Evolutionary conservation across 2,329 filamentous ascomycete species (phyloP).

Genomic region (Neoascochyta sp.): DNA sequence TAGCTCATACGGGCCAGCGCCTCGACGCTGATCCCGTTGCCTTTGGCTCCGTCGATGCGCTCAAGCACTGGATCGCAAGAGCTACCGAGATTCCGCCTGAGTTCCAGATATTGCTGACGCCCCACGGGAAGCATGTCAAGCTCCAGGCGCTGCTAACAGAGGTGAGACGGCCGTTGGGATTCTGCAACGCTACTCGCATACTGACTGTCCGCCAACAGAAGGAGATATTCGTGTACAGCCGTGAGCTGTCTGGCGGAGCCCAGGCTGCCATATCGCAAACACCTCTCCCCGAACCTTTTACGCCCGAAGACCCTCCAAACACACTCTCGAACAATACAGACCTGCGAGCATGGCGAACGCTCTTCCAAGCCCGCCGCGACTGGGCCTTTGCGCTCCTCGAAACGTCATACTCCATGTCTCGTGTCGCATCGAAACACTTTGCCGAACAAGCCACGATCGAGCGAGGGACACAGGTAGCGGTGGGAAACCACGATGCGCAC

Average conservation of each 20-base stretch:
- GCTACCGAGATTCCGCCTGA: conserved; percentile 69
- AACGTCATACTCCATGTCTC: conserved; percentile 64
- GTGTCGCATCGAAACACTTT: conserved; percentile 61
- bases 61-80: conserved; percentile 75
- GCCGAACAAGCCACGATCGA: conserved; percentile 72
- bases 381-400: conserved; percentile 74
- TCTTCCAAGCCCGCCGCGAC: conserved; percentile 74
- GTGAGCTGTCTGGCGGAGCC: conserved; percentile 50
- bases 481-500: conserved; percentile 77
- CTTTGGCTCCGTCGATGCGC: conserved; percentile 76
- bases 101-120: conserved; percentile 83
- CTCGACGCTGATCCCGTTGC: conserved; percentile 72
- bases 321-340: conserved; percentile 75
- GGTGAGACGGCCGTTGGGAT: conserved; percentile 53
- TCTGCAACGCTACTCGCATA: background rate
- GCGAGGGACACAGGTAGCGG: conserved; percentile 76
- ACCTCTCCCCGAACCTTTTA: conserved; percentile 55
- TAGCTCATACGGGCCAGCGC: conserved; percentile 88
- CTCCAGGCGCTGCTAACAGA: conserved; percentile 75
- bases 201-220: conserved; percentile 51
- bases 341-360: conserved; percentile 79
- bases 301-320: conserved; percentile 67
- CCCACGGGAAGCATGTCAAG: conserved; percentile 79
- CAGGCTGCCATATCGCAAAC: conserved; percentile 50
- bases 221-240: conserved; percentile 91